Evolutionary conservation across 768 basidiomycete genomes (phyloP).

Genomic region (Boletus vermiculosoides): DNA sequence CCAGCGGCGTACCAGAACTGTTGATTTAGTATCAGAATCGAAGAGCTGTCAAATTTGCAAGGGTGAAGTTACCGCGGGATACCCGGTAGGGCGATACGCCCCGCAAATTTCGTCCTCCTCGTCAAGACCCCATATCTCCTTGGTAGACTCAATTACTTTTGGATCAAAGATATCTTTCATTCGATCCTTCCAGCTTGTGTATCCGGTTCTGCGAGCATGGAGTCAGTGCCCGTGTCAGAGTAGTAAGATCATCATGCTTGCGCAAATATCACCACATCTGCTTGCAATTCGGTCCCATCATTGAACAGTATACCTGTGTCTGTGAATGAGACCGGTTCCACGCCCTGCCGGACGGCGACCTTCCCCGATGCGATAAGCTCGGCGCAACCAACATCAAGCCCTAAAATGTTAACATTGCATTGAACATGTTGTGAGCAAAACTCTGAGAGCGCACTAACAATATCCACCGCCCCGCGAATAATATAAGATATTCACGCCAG

Average conservation of each 20-base stretch:
- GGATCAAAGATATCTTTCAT: slow-evolving; percentile 1
- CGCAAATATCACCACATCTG: slow-evolving; percentile 6
- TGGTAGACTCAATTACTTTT: slow-evolving; percentile 1
- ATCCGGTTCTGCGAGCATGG: slow-evolving; percentile 1
- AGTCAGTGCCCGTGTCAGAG: neutral
- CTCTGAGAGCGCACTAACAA: neutral
- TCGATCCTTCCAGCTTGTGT: slow-evolving; percentile 4
- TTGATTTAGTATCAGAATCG: neutral
- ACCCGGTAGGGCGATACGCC: slow-evolving; percentile 3
- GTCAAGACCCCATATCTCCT: slow-evolving; percentile 5
- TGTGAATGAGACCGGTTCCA: slow-evolving; percentile 4
- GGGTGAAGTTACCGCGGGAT: neutral
- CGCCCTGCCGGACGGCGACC: neutral
- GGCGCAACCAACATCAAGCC: slow-evolving; percentile 8
- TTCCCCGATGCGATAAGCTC: slow-evolving; percentile 3
- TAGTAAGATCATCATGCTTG: neutral
- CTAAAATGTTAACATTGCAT: neutral
- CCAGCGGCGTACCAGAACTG: slow-evolving; percentile 7
- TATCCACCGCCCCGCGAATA: slow-evolving; percentile 6
- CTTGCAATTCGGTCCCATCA: neutral
- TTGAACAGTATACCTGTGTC: neutral
- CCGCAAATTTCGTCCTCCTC: slow-evolving; percentile 5
- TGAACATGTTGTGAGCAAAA: neutral
- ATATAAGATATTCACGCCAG: slow-evolving; percentile 1
- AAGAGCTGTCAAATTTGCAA: neutral